phyloP scores from a whole-genome alignment of 345 rosid genomes.

The Lepidium aucheri region DNA sequence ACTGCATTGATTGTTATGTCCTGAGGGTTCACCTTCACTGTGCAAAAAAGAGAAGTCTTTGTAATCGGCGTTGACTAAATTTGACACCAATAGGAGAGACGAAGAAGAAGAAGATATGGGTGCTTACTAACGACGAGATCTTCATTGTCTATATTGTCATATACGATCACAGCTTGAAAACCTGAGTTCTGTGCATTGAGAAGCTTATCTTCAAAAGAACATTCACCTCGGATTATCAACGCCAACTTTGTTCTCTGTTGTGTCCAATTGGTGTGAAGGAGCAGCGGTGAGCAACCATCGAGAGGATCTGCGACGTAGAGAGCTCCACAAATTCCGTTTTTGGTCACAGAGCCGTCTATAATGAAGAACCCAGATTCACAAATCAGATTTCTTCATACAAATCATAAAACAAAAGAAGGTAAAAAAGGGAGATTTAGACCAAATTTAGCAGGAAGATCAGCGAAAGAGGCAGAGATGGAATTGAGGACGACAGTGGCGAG shows the following conservation, averaged over 20 bases:
- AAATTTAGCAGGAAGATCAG: conserved; percentile 70
- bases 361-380: not conserved
- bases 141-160: conserved; percentile 36
- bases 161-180: conserved; percentile 53
- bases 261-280: conserved; percentile 24
- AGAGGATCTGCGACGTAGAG: conserved; percentile 47
- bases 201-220: conserved; percentile 59
- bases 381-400: not conserved
- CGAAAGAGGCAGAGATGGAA: conserved; percentile 41
- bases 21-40: conserved; percentile 57
- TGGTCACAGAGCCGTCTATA: conserved; percentile 34
- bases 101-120: too few relatives aligned
- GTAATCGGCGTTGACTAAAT: not conserved
- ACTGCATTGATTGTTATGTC: conserved; percentile 47
- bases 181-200: conserved; percentile 47
- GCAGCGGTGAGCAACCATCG: conserved; percentile 47
- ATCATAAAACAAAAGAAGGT: not conserved
- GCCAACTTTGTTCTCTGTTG: conserved; percentile 28
- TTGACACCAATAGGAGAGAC: not conserved
- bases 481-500: conserved; percentile 43
- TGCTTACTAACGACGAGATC: conserved; percentile 60
- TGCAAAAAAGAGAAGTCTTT: not conserved
- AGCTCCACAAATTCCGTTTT: conserved; percentile 52
- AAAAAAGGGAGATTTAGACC: conserved; percentile 30
- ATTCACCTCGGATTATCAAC: conserved; percentile 51